Percentiles rank a stretch among this genome's conserved stretches.
These are phyloP conservation scores for Cercis canadensis DNA, from an alignment of 306 rosid species.

Conservation along the genomic window DNA sequence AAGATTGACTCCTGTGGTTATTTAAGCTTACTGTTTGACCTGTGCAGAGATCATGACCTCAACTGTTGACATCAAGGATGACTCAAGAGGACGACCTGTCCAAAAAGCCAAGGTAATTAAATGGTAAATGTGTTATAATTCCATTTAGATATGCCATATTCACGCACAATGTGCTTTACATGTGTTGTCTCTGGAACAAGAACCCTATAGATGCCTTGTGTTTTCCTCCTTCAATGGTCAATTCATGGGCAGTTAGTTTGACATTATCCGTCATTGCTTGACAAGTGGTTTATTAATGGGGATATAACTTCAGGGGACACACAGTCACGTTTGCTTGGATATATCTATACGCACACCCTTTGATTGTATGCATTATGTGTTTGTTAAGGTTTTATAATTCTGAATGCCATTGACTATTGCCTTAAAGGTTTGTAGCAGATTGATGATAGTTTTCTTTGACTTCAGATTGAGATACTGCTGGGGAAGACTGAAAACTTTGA, in stretches of 20 bases:
- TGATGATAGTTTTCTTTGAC: background rate
- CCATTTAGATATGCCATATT: background rate
- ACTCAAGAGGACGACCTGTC: constrained; percentile 65
- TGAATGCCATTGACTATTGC: background rate
- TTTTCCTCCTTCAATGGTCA: background rate
- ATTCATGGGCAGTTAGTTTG: background rate
- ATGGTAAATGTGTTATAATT: background rate
- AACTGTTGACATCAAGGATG: constrained; percentile 71
- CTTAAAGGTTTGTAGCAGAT: background rate
- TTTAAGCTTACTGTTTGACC: background rate
- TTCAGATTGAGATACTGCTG: constrained; percentile 64
- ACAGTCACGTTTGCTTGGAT: too few species aligned
- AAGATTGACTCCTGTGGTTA: background rate
- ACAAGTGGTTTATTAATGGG: background rate
- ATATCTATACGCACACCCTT: too few species aligned
- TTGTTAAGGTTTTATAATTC: background rate
- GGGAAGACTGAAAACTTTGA: constrained; percentile 68
- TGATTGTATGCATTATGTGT: too few species aligned
- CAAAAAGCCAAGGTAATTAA: constrained; percentile 53
- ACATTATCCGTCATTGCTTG: background rate
- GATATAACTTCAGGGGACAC: background rate
- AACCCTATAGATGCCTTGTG: background rate
- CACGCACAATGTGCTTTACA: background rate
- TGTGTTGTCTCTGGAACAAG: background rate
- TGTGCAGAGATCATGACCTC: constrained; percentile 63